Conservation (phyloP, 495 filamentous ascomycete species). For the Tuber melanosporum region DNA sequence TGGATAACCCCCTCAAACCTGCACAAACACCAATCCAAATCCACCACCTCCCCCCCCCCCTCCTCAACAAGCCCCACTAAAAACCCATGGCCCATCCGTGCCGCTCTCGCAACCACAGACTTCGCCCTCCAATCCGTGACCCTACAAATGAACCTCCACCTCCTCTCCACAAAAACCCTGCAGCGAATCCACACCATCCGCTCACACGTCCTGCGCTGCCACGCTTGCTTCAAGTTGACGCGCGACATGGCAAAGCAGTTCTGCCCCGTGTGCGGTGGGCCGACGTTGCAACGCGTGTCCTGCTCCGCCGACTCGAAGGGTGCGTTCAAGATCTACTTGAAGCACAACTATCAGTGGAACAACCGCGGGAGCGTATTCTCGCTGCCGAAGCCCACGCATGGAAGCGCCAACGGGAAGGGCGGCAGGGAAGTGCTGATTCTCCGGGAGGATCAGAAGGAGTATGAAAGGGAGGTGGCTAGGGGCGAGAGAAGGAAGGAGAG, state of each 20-base stretch:
- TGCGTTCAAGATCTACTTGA: slow-evolving; percentile 78
- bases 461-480: slow-evolving; percentile 56
- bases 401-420: slow-evolving; percentile 68
- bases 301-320: slow-evolving; percentile 77
- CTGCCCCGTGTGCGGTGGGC: slow-evolving; percentile 82
- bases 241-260: slow-evolving; percentile 80
- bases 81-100: slow-evolving; percentile 56
- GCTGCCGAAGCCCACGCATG: slow-evolving; percentile 83
- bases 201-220: slow-evolving; percentile 84
- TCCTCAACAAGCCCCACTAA: slow-evolving; percentile 57
- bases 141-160: slow-evolving; percentile 87
- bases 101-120: slow-evolving; percentile 84
- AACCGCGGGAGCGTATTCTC: slow-evolving; percentile 82
- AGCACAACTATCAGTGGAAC: slow-evolving; percentile 91
- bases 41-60: slow-evolving; percentile 51
- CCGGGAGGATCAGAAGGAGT: slow-evolving; percentile 96
- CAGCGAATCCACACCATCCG: slow-evolving; percentile 71
- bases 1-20: slow-evolving; percentile 97
- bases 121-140: slow-evolving; percentile 96
- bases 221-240: slow-evolving; percentile 82
- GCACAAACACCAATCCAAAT: slow-evolving; percentile 68
- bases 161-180: slow-evolving; percentile 66
- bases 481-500: slow-evolving; percentile 61
- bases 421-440: slow-evolving; percentile 62
- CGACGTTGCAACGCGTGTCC: slow-evolving; percentile 75